A percentile compares a stretch with the other conserved stretches of the same genome.
These are phyloP conservation scores for Erysiphe neolycopersici DNA, from an alignment of 2,329 filamentous ascomycete species.

Conservation along the genomic window DNA sequence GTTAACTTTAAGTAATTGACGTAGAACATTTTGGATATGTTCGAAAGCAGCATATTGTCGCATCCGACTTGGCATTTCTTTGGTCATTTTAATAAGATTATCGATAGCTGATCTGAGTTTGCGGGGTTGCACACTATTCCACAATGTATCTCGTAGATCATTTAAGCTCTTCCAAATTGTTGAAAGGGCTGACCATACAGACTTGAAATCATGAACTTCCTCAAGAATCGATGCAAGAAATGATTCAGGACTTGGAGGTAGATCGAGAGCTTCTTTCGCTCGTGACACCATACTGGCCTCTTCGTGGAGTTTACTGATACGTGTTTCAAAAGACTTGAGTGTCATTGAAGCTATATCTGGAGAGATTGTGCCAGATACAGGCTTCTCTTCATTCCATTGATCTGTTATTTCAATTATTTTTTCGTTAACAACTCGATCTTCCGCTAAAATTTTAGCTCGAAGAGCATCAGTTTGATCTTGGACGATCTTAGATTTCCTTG, in stretches of 20 bases:
- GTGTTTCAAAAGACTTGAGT: slow-evolving; percentile 55
- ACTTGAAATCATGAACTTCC: slow-evolving; percentile 96
- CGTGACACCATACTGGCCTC: slow-evolving; percentile 86
- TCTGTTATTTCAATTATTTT: slow-evolving; percentile 64
- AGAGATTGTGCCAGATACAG: slow-evolving; percentile 78
- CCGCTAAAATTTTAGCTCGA: slow-evolving; percentile 77
- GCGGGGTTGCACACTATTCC: slow-evolving; percentile 84
- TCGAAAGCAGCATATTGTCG: slow-evolving; percentile 99
- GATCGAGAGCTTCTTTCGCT: slow-evolving; percentile 85
- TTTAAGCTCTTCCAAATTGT: slow-evolving; percentile 94
- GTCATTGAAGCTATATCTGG: slow-evolving; percentile 70
- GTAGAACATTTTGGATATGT: slow-evolving; percentile 77
- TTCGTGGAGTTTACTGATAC: slow-evolving; percentile 60
- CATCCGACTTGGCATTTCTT: slow-evolving; percentile 98
- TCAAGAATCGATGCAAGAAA: slow-evolving; percentile 69
- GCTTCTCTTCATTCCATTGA: slow-evolving; percentile 92
- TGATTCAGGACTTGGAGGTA: slow-evolving; percentile 55
- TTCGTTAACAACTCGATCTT: slow-evolving; percentile 73
- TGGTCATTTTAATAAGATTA: slow-evolving; percentile 85
- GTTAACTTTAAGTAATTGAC: slow-evolving; percentile 77
- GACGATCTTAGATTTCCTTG: slow-evolving; percentile 81
- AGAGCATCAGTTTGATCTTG: slow-evolving; percentile 89
- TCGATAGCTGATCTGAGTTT: slow-evolving; percentile 81
- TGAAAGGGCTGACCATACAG: slow-evolving; percentile 84
- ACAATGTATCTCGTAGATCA: slow-evolving; percentile 72